Base-by-base conservation (phyloP, 2,329 filamentous ascomycete genomes). In the Emmonsiellopsis sp. region DNA sequence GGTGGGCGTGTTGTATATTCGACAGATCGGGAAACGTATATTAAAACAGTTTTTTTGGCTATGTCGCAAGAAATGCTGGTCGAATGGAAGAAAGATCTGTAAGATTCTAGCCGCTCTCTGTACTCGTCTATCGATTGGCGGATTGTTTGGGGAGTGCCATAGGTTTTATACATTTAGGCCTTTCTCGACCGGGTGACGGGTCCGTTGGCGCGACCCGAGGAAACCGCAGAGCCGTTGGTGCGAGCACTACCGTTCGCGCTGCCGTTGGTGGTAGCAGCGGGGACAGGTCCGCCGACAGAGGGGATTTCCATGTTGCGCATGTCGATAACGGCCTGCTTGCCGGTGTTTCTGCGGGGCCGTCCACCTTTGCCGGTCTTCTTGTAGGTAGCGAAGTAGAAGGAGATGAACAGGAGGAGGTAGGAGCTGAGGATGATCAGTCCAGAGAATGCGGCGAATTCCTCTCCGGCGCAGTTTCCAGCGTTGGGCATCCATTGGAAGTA, bases 371-470 rank as follows among this genome's bases (percentile, higher is more conserved):
- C 56, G 16, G 77, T 81, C 77, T 87, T 89, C 67, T 79, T 80
- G 69, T 95, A 95, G 48, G 90, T 95, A 59, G 89, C 87, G 61
- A 92, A 79, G 79, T 95, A 95, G 82, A 95, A 95, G 44, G 85
- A 88, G 75, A 95, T 92, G 82, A 95, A 95, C 61, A 95, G 86
- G 58, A 95, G 79, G 54, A 95, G 82, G 81, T 95, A 95, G 38
- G 87, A 92, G 73, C 82, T 89, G 67, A 95, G 77, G 64, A 93
- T 93, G 62, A 80, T 86, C 61, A 94, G 91, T 59, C 90, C 90
- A 49, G 89, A 79, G 65, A 95, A 87, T 42, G 90, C 90, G 49
- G 90, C 90, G 65, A 94, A 95, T 73, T 95, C 89, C 76, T 95
- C 89, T 64, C 90, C 90, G 40, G 89, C 87, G 71, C 90, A 95